Percentiles rank a stretch among this genome's conserved stretches.
These are phyloP conservation scores for Pichia sp. DNA, from an alignment of 1,139 yeast species.

Conservation along the genomic window DNA sequence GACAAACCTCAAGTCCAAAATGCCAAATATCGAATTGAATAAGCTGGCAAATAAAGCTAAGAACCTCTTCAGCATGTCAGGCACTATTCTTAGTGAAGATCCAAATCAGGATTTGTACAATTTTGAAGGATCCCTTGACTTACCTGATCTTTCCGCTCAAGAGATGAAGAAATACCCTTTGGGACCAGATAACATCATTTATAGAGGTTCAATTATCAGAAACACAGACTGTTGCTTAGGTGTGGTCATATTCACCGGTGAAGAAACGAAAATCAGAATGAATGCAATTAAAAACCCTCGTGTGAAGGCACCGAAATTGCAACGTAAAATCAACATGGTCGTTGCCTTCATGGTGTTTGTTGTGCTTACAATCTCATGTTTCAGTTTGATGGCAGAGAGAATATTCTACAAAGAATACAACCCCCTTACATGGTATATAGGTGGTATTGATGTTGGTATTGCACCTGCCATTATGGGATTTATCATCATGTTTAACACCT, in stretches of 20 bases:
- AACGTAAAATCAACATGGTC: slow-evolving; percentile 71
- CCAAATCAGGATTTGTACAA: slow-evolving; percentile 89
- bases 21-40: slow-evolving; percentile 58
- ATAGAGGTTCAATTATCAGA: slow-evolving; percentile 83
- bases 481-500: slow-evolving; percentile 92
- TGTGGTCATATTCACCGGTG: slow-evolving; percentile 85
- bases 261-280: slow-evolving; percentile 93
- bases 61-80: slow-evolving; percentile 44
- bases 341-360: slow-evolving; percentile 83
- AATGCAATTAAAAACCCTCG: slow-evolving; percentile 87
- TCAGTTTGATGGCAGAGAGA: slow-evolving; percentile 77
- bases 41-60: slow-evolving; percentile 42
- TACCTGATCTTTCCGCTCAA: slow-evolving; percentile 23
- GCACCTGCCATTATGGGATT: slow-evolving; percentile 93
- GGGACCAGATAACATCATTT: slow-evolving; percentile 72
- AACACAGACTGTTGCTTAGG: slow-evolving; percentile 74
- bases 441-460: slow-evolving; percentile 69
- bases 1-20: slow-evolving; percentile 74
- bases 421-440: slow-evolving; percentile 66
- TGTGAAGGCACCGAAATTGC: slow-evolving; percentile 89
- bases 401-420: slow-evolving; percentile 38
- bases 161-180: slow-evolving; percentile 43
- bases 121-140: slow-evolving; percentile 67
- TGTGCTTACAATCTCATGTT: slow-evolving; percentile 66
- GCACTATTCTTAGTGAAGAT: slow-evolving; percentile 67